Base-by-base conservation (phyloP, 2,329 filamentous ascomycete species). In the Dendrostoma leiphaemia region DNA sequence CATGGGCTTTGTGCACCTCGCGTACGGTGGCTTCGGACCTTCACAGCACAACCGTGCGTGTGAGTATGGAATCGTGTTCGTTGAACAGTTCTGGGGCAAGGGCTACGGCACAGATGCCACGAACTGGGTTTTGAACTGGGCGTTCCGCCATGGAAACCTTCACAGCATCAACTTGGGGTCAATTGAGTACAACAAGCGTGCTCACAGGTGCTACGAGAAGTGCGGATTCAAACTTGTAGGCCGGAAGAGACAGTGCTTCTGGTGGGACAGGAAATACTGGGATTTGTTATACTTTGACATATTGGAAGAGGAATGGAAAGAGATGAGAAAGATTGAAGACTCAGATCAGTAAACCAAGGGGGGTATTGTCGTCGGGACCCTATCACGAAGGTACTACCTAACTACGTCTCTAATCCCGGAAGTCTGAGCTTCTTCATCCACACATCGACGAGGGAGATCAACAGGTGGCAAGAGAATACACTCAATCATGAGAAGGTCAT, bases 51-150 rank as follows among this genome's bases (percentile, higher is more conserved):
- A 44, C 29, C 32, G 59, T 6, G 69, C 64, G 3, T 61, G 73
- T 31, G 62, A 62, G 4, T 21, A 59, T 6, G 51, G 48, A 15
- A 57, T 59, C 17, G 24, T 31, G 24, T 65, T 75, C 41, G 51
- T 67, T 1, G 61, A 63, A 0, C 40, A 48, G 5, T 70, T 67
- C 54, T 73, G 72, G 38, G 62, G 64, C 8, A 57, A 64, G n/a
- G 72, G 73, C 0, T 74, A 74, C 56, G 74, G 73, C 10, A 58
- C 56, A 23, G 73, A 76, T 54, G 68, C 71, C 3, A 72, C 74
- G 24, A 48, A 59, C 7, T 76, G 71, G 71, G 65, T 57, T 2
- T 43, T 74, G 9, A 61, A 70, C 19, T 74, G 69, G 63, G 73
- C 67, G 1, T 77, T 76, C 58, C 53, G 61, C 19, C 58, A 62